Conservation (phyloP, 73 alveolate species). For the Paramecium primaurelia region DNA sequence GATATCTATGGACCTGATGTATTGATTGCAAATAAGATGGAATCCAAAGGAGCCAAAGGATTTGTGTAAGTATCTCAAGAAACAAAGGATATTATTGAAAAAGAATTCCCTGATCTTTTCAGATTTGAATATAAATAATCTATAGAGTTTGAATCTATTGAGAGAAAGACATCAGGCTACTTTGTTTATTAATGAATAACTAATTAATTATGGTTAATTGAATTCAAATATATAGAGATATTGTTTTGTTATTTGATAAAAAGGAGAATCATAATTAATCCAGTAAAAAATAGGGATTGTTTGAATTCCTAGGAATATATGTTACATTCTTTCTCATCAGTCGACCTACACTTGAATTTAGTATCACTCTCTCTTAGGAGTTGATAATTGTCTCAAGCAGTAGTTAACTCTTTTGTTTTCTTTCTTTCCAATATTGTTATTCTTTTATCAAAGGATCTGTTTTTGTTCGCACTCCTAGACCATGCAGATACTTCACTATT, state of each 20-base stretch:
- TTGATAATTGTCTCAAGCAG: neutral
- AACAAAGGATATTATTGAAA: conserved; percentile 61
- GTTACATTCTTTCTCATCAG: neutral
- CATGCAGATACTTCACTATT: conserved; percentile 3
- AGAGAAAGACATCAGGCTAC: conserved; percentile 14
- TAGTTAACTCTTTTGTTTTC: neutral
- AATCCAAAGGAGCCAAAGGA: conserved; percentile 68
- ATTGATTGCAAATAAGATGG: conserved; percentile 69
- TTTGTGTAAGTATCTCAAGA: conserved; percentile 46
- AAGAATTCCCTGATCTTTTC: conserved; percentile 26
- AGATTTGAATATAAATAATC: conserved; percentile 40
- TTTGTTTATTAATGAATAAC: conserved; percentile 15
- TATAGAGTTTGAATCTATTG: conserved; percentile 19
- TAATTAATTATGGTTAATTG: neutral
- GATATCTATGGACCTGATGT: conserved; percentile 71
- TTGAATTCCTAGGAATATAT: neutral
- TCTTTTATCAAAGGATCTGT: conserved; percentile 2
- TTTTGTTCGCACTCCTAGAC: neutral
- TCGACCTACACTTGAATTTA: neutral
- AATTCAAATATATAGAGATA: neutral
- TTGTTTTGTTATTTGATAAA: neutral
- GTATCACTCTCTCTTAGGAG: neutral
- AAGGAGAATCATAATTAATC: neutral
- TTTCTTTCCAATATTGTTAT: neutral
- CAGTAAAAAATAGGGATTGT: neutral